Percentiles rank a stretch among this genome's conserved stretches.
These are phyloP conservation scores for Lactifluus echinatus DNA, from an alignment of 768 basidiomycete genomes.

Conservation along the genomic window DNA sequence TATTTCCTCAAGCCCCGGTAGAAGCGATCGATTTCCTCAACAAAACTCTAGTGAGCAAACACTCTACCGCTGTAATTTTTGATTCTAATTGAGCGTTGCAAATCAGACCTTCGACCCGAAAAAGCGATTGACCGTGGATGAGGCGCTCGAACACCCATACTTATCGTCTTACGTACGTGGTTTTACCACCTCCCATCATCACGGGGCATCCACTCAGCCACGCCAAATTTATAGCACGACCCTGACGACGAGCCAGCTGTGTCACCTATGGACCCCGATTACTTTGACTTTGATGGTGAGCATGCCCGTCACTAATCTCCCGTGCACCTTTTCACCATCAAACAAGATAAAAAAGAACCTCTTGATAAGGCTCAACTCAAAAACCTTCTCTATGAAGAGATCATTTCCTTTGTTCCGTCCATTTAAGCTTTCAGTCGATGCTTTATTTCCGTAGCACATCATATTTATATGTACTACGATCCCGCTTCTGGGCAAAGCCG, in stretches of 20 bases:
- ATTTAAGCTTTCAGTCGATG: constrained; percentile 32
- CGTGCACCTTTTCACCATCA: constrained; percentile 5
- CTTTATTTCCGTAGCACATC: constrained; percentile 8
- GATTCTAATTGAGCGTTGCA: not conserved
- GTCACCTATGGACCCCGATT: constrained; percentile 70
- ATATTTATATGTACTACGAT: not conserved
- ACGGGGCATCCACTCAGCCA: not conserved
- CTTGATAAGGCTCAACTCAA: constrained; percentile 76
- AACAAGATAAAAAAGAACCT: constrained; percentile 57
- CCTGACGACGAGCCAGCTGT: constrained; percentile 84
- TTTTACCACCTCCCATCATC: not conserved
- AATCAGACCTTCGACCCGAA: constrained; percentile 80
- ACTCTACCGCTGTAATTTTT: too few species aligned
- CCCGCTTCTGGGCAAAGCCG: not conserved
- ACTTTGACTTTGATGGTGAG: constrained; percentile 87
- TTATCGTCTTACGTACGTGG: constrained; percentile 60
- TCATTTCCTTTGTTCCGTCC: constrained; percentile 61
- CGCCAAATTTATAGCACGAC: constrained; percentile 47
- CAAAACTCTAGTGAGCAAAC: constrained; percentile 56
- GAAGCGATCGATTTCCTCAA: constrained; percentile 66
- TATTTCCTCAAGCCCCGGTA: constrained; percentile 72
- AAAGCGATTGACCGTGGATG: constrained; percentile 74
- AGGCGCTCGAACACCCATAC: constrained; percentile 78
- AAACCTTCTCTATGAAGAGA: constrained; percentile 76
- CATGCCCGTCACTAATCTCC: constrained; percentile 5